Conservation (phyloP, 352 stramenopile species). For the Bremia lactucae region DNA sequence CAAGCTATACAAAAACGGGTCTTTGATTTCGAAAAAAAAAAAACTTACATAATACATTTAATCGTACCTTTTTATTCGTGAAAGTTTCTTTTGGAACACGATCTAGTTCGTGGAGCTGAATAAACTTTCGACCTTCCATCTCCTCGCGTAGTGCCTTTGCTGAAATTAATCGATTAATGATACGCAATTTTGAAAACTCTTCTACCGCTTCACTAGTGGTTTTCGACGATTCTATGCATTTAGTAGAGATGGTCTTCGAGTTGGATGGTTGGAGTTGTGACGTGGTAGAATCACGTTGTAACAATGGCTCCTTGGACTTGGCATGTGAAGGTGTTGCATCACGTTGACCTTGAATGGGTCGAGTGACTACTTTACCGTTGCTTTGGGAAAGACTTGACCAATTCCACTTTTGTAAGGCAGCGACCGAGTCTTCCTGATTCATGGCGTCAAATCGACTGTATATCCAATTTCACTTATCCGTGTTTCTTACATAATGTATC, state of each 20-base stretch:
- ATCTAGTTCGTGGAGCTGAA: slow-evolving; percentile 52
- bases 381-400: slow-evolving; percentile 37
- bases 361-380: slow-evolving; percentile 2
- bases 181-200: slow-evolving; percentile 50
- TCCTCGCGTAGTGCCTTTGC: slow-evolving; percentile 33
- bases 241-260: slow-evolving; percentile 9
- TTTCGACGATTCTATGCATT: slow-evolving; percentile 7
- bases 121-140: slow-evolving; percentile 63
- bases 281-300: slow-evolving; percentile 5
- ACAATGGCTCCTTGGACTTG: slow-evolving; percentile 10
- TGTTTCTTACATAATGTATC: neutral
- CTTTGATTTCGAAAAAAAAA: neutral
- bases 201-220: slow-evolving; percentile 21
- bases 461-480: neutral
- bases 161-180: slow-evolving; percentile 40
- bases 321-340: neutral
- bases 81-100: slow-evolving; percentile 37
- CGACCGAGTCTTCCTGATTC: no score
- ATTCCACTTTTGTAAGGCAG: slow-evolving; percentile 36
- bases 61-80: slow-evolving; percentile 34
- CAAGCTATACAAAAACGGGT: slow-evolving; percentile 21
- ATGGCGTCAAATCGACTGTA: no score
- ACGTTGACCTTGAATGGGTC: slow-evolving; percentile 4
- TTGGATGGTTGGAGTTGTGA: slow-evolving; percentile 4
- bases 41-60: neutral